These are phyloP conservation scores for Suillus lakei DNA, from an alignment of 768 basidiomycete genomes.

Conservation along the genomic window DNA sequence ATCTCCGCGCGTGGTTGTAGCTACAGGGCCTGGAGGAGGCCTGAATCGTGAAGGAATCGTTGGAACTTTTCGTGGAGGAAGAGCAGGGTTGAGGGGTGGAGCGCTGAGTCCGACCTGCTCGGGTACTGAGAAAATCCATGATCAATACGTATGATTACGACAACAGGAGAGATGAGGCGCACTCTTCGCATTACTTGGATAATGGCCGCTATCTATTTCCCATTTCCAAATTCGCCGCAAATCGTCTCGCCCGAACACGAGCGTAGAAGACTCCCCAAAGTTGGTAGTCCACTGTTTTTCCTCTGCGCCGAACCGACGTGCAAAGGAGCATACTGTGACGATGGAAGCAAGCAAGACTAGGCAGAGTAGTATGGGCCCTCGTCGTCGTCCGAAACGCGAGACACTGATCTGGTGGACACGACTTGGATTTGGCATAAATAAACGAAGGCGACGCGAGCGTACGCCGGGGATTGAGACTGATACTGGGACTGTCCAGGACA, in stretches of 20 bases:
- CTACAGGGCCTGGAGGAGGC: constrained; percentile 49
- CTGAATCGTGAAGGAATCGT: constrained; percentile 54
- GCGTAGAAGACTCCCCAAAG: constrained; percentile 66
- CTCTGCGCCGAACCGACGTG: constrained; percentile 62
- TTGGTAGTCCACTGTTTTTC: constrained; percentile 67
- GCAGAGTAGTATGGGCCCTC: constrained; percentile 58
- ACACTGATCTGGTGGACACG: constrained; percentile 62
- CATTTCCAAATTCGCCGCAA: constrained; percentile 92
- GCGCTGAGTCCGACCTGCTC: constrained; percentile 63
- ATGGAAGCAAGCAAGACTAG: constrained; percentile 49
- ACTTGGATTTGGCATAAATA: constrained; percentile 64
- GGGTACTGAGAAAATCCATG: constrained; percentile 55
- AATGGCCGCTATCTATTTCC: constrained; percentile 94
- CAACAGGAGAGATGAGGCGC: constrained; percentile 37
- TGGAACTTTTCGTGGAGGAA: constrained; percentile 59
- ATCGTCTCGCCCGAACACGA: constrained; percentile 79
- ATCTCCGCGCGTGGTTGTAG: constrained; percentile 66
- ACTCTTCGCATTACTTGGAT: constrained; percentile 84
- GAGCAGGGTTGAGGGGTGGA: constrained; percentile 71
- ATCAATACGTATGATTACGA: constrained; percentile 8
- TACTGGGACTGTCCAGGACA: constrained; percentile 64
- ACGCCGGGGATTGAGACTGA: constrained; percentile 65
- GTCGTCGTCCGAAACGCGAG: constrained; percentile 60
- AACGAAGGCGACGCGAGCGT: constrained; percentile 55
- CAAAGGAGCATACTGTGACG: constrained; percentile 64